A percentile compares a stretch with the other conserved stretches of the same genome.
Conservation (phyloP, 2,329 filamentous ascomycete genomes). For the Helotiales sp. region DNA sequence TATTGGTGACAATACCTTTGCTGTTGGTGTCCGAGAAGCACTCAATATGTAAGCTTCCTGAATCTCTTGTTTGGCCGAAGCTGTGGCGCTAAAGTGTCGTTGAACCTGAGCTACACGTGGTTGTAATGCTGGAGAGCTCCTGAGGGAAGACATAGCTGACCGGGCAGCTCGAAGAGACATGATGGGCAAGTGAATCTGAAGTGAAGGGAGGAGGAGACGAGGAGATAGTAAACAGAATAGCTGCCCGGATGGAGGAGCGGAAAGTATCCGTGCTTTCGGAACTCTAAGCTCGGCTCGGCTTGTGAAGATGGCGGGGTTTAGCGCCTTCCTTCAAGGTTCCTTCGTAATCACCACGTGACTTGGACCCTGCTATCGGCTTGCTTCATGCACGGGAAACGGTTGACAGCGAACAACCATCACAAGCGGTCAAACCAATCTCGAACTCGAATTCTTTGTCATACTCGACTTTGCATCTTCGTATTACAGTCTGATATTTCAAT, state of each 20-base stretch:
- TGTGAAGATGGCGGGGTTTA: slow-evolving; percentile 3
- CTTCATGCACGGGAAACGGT: slow-evolving; percentile 1
- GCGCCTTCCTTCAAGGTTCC: neutral
- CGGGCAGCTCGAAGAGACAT: slow-evolving; percentile 33
- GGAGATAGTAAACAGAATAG: neutral
- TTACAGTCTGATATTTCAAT: neutral
- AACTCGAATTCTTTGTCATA: neutral
- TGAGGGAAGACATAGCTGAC: slow-evolving; percentile 27
- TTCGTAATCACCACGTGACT: slow-evolving; percentile 11
- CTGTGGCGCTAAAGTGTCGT: slow-evolving; percentile 52
- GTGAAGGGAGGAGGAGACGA: neutral
- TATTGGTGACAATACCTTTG: slow-evolving; percentile 60
- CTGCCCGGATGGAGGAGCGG: neutral
- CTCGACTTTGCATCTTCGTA: neutral
- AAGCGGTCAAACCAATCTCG: neutral
- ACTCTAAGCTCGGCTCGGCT: slow-evolving; percentile 7
- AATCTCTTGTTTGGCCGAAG: slow-evolving; percentile 60
- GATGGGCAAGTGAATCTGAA: slow-evolving; percentile 19
- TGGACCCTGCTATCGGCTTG: neutral
- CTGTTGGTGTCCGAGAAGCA: slow-evolving; percentile 84
- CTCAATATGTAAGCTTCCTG: slow-evolving; percentile 93
- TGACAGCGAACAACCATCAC: neutral
- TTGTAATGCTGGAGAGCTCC: slow-evolving; percentile 23
- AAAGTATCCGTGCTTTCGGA: neutral
- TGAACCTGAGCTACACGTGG: slow-evolving; percentile 47